Conservation (phyloP, 2,329 filamentous ascomycete species). For the Uncinocarpus reesii region DNA sequence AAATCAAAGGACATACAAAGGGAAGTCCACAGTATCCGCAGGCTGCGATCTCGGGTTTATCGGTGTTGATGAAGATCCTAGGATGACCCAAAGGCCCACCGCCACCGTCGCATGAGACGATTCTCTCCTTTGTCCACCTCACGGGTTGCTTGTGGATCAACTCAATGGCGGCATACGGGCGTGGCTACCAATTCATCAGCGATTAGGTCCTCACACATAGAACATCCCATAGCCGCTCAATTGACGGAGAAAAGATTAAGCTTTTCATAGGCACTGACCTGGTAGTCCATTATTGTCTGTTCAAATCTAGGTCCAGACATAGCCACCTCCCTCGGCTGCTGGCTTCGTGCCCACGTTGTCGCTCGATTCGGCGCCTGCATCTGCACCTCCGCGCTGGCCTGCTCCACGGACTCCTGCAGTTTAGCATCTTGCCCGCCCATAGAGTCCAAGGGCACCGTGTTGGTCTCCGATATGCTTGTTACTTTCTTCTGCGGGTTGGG, state of each 20-base stretch:
- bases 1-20: conserved; percentile 55
- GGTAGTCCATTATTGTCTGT: conserved; percentile 84
- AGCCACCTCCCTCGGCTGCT: conserved; percentile 66
- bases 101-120: conserved; percentile 84
- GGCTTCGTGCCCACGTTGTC: conserved; percentile 73
- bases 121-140: conserved; percentile 70
- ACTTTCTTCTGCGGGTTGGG: conserved; percentile 41
- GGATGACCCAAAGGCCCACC: conserved; percentile 86
- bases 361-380: conserved; percentile 79
- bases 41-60: conserved; percentile 84
- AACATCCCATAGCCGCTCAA: no score
- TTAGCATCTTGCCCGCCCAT: conserved; percentile 42
- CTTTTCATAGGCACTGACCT: conserved; percentile 53
- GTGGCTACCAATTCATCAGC: conserved; percentile 51
- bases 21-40: conserved; percentile 92
- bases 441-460: conserved; percentile 45
- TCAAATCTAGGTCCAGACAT: conserved; percentile 95
- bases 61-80: conserved; percentile 90
- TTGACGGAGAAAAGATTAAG: not conserved
- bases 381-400: conserved; percentile 47
- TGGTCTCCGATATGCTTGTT: conserved; percentile 49
- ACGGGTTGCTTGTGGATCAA: conserved; percentile 95
- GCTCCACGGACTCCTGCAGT: conserved; percentile 46
- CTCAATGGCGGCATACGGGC: conserved; percentile 80
- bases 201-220: not conserved